Evolutionary conservation across 2,329 filamentous ascomycete genomes (phyloP).

Genomic region (Colletotrichum sp.): DNA sequence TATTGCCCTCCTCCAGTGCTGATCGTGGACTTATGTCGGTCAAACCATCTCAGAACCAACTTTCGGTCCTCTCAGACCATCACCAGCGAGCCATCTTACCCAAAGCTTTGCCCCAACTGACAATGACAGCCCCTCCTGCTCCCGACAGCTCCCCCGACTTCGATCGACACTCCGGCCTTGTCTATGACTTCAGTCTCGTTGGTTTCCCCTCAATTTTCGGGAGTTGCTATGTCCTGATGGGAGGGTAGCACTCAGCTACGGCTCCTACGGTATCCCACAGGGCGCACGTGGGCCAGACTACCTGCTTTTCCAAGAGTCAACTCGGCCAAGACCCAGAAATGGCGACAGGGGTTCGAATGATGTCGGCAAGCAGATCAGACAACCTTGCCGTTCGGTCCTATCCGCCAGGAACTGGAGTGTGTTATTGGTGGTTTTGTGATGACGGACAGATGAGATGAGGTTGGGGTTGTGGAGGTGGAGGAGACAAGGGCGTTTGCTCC

Average conservation of each 20-base stretch:
- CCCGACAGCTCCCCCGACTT: not conserved
- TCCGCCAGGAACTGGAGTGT: slow-evolving; percentile 5
- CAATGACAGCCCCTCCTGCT: not conserved
- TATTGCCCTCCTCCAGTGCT: not conserved
- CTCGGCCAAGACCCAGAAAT: not conserved
- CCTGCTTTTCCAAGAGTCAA: not conserved
- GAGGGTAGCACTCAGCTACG: not conserved
- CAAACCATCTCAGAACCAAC: not conserved
- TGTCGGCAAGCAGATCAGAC: slow-evolving; percentile 16
- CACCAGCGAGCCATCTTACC: not conserved
- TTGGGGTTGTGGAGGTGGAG: not conserved
- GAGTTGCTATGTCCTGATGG: not conserved
- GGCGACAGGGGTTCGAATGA: slow-evolving; percentile 1
- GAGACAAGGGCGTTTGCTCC: not conserved
- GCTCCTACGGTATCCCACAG: not conserved
- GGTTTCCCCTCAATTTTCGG: not conserved
- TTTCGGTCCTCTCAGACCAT: not conserved
- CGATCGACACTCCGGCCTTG: not conserved
- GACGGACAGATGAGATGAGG: not conserved
- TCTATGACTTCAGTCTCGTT: not conserved
- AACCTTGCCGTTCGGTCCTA: slow-evolving; percentile 13
- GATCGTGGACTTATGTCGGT: not conserved
- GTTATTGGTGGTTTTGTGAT: slow-evolving; percentile 7
- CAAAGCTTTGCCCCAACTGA: not conserved
- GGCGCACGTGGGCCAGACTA: not conserved